Conservation (phyloP, 192 early-diverging fungal genomes). For the Entomortierella parvispora region DNA sequence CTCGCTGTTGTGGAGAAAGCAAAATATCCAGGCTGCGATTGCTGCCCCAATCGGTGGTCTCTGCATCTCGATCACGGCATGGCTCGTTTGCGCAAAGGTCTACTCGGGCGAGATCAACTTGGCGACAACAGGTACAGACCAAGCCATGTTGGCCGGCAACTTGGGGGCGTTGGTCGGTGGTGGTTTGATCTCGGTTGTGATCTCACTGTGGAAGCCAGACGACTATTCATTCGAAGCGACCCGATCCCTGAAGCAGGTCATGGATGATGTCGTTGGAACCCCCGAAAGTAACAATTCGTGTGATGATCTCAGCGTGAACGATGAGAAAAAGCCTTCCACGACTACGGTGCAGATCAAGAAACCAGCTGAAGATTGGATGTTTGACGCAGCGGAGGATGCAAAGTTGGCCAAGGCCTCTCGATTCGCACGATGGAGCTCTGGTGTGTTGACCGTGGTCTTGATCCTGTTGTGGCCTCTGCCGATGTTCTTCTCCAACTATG, state of each 20-base stretch:
- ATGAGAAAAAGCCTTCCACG: neutral
- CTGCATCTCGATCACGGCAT: constrained; percentile 61
- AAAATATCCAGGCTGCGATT: constrained; percentile 64
- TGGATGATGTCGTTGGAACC: constrained; percentile 34
- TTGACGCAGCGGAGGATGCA: constrained; percentile 40
- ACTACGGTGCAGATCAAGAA: constrained; percentile 11
- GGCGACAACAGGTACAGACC: constrained; percentile 66
- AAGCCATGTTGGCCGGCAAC: constrained; percentile 84
- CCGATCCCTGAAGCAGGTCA: constrained; percentile 55
- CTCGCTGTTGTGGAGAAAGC: constrained; percentile 74
- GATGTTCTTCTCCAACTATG: constrained; percentile 71
- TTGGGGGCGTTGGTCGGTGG: constrained; percentile 55
- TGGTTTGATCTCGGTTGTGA: constrained; percentile 26
- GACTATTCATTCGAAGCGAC: constrained; percentile 70
- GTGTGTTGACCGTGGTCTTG: constrained; percentile 65
- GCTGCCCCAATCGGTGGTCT: constrained; percentile 64
- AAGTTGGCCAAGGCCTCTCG: constrained; percentile 60
- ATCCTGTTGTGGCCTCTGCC: constrained; percentile 79
- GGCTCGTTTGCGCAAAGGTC: constrained; percentile 65
- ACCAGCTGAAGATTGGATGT: constrained; percentile 11
- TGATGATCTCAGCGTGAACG: constrained; percentile 15
- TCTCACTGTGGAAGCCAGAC: constrained; percentile 62
- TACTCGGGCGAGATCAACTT: constrained; percentile 67
- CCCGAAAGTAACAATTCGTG: constrained; percentile 25
- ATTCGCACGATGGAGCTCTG: constrained; percentile 65